Percentiles rank a stretch among this genome's conserved stretches.
Evolutionary conservation across 2,329 filamentous ascomycete species (phyloP).

Genomic region (Colletotrichum aenigma): DNA sequence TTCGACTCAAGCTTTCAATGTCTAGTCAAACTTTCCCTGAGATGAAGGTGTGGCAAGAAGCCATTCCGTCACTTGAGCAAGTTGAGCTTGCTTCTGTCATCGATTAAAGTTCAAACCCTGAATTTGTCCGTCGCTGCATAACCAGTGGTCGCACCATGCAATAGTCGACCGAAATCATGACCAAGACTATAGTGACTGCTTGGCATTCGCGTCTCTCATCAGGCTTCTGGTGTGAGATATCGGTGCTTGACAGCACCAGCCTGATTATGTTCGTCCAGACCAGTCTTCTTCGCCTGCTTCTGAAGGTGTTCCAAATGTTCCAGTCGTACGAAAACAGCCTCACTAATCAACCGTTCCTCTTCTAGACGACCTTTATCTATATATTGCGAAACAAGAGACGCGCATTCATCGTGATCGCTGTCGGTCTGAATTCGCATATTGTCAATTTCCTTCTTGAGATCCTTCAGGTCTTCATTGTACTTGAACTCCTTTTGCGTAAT

Average conservation of each 20-base stretch:
- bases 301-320: not conserved
- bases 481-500: no score
- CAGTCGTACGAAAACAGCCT: accelerated
- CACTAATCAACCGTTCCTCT: no score
- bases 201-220: accelerated
- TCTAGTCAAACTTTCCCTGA: not conserved
- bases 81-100: not conserved
- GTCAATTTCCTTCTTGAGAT: no score
- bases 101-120: not conserved
- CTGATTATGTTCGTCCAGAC: accelerated
- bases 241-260: accelerated
- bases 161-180: not conserved
- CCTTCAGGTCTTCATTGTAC: no score
- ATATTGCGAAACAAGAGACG: no score
- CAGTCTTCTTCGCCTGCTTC: accelerated
- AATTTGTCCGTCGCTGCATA: not conserved
- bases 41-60: not conserved
- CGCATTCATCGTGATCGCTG: no score
- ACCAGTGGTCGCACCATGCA: accelerated
- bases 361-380: no score
- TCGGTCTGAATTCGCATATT: no score
- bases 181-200: accelerated
- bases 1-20: not conserved
- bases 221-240: accelerated
- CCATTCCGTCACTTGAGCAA: no score